A percentile compares a stretch with the other conserved stretches of the same genome.
Conservation (phyloP, 345 rosid species). For the Salix caprea region DNA sequence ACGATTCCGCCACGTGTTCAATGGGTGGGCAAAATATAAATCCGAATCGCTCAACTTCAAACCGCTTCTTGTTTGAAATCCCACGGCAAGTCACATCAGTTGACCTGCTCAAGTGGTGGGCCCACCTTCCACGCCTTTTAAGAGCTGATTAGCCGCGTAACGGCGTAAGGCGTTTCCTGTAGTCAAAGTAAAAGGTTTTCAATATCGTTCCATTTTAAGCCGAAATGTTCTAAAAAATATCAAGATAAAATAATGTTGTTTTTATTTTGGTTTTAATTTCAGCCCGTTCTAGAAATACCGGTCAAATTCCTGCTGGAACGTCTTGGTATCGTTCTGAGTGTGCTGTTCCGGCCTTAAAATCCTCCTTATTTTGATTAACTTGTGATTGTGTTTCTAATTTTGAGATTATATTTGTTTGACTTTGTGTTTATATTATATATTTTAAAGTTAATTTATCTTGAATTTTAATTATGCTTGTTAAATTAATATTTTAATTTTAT, state of each 20-base stretch:
- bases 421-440: too few species aligned
- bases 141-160: constrained; percentile 9
- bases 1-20: not conserved
- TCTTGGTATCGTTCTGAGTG: too few species aligned
- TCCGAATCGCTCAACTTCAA: not conserved
- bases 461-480: too few species aligned
- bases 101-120: constrained; percentile 3
- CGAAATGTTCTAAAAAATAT: too few species aligned
- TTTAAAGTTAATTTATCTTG: too few species aligned
- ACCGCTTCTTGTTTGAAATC: not conserved
- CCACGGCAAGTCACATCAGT: not conserved
- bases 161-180: not conserved
- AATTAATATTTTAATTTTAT: too few species aligned
- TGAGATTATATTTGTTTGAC: too few species aligned
- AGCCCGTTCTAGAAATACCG: fast-evolving
- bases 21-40: not conserved
- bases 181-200: too few species aligned
- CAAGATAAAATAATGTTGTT: fast-evolving
- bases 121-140: not conserved
- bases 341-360: too few species aligned
- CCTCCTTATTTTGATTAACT: too few species aligned
- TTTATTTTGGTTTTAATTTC: fast-evolving
- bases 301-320: fast-evolving
- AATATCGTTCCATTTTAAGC: too few species aligned
- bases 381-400: too few species aligned